Conservation (phyloP, 208 protist species). For the Blastocrithidia nonstop region DNA sequence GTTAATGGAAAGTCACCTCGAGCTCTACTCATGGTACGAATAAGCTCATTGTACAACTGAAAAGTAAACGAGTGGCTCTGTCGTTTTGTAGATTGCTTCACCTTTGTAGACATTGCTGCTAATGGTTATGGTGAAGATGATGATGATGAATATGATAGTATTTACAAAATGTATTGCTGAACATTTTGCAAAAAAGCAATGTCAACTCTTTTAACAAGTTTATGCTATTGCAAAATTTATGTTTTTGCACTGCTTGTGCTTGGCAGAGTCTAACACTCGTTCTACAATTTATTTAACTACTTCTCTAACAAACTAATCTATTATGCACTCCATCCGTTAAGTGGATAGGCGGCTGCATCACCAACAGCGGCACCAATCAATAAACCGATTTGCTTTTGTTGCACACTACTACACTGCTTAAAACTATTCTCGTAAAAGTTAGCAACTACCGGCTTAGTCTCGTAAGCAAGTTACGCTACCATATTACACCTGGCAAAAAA, state of each 20-base stretch:
- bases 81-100: constrained; percentile 7
- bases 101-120: no score
- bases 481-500: no score
- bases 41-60: constrained; percentile 29
- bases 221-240: no score
- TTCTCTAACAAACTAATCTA: constrained; percentile 13
- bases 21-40: constrained; percentile 39
- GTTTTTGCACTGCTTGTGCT: no score
- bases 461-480: constrained; percentile 8
- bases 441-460: constrained; percentile 8
- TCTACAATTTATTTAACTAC: not conserved
- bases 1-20: constrained; percentile 35
- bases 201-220: no score
- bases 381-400: constrained; percentile 66
- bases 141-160: no score
- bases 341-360: constrained; percentile 50
- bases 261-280: no score
- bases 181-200: not conserved
- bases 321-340: constrained; percentile 19
- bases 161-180: not conserved
- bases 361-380: constrained; percentile 57
- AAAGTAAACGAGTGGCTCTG: constrained; percentile 56
- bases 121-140: no score
- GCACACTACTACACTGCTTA: constrained; percentile 66
- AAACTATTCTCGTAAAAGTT: constrained; percentile 80